Base-by-base conservation (phyloP, 169 alveolate species). In the Plasmodium gonderi region DNA sequence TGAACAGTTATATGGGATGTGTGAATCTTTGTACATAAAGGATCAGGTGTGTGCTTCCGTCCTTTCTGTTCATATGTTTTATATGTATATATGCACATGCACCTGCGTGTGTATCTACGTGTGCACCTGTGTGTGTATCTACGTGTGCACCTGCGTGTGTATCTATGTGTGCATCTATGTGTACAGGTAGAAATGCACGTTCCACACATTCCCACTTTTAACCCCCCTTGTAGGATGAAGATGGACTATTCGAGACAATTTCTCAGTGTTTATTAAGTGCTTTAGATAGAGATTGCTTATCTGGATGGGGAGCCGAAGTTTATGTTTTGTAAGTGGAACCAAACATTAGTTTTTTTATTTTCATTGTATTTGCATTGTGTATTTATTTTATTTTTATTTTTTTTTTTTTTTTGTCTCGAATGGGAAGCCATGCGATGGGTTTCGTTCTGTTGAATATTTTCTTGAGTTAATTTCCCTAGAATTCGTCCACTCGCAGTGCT, bases 291-390 rank as follows among this genome's bases (percentile, higher is more conserved):
- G 99, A 98, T 92, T 98, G 99, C 81, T 96, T 98, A 67, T 95
- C 99, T n/a, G 99, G 99, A 44, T 98, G 99, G 99, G 99, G 99
- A 20, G 99, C 99, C 11, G 98, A 95, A 79, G 99, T 98, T 20
- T 98, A 97, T 80, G 94, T 98, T 36, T 42, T 97, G 97, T 95
- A 92, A 75, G 97, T 42, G 8, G 2, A 23, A 29, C 2, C 9
- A 6, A 64, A n/a, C n/a, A n/a, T n/a, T n/a, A n/a, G n/a, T n/a
- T n/a, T n/a, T n/a, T n/a, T n/a, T n/a, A n/a, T n/a, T n/a, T n/a
- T n/a, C n/a, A n/a, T n/a, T n/a, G n/a, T n/a, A n/a, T n/a, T n/a
- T n/a, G n/a, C n/a, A 4, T 20, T 64, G 9, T 64, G 23, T 64
- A 64, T 64, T n/a, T 64, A 64, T 64, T 9, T 64, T n/a, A n/a